Conservation (phyloP, 2,329 filamentous ascomycete genomes). For the Didymella pomorum region DNA sequence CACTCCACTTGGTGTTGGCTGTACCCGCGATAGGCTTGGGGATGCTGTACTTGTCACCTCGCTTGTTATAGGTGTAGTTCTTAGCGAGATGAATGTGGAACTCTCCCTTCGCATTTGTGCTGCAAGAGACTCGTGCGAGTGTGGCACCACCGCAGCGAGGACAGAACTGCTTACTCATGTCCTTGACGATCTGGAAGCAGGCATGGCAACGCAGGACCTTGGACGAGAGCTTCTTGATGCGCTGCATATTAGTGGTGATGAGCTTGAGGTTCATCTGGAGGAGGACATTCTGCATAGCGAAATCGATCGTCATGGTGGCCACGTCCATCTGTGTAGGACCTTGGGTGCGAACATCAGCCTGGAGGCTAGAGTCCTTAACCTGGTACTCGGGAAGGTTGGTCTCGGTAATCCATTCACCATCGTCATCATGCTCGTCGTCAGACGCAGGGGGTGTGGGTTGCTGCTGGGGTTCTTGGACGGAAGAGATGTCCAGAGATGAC, state of each 20-base stretch:
- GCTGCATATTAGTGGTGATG: conserved; percentile 77
- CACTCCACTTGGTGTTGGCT: conserved; percentile 75
- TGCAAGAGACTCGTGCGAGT: conserved; percentile 83
- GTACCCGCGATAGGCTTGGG: conserved; percentile 87
- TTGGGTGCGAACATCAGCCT: conserved; percentile 55
- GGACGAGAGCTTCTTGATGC: conserved; percentile 84
- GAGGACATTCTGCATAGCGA: conserved; percentile 96
- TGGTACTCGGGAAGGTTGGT: conserved; percentile 88
- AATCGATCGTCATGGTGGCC: conserved; percentile 93
- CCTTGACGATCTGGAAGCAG: conserved; percentile 78
- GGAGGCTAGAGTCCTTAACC: conserved; percentile 64
- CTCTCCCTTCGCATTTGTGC: conserved; percentile 79
- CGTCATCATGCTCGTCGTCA: conserved; percentile 53
- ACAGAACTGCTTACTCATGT: conserved; percentile 92
- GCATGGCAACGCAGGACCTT: conserved; percentile 89
- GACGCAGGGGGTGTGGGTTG: conserved; percentile 30
- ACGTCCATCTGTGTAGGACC: conserved; percentile 74
- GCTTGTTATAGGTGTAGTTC: conserved; percentile 95
- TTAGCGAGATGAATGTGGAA: conserved; percentile 89
- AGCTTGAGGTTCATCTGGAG: conserved; percentile 94
- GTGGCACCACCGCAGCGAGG: conserved; percentile 88
- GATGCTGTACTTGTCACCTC: conserved; percentile 90
- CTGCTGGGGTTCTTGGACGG: conserved; percentile 16
- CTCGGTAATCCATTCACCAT: conserved; percentile 90
- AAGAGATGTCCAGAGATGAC: conserved; percentile 33